Evolutionary conservation across 2,329 filamentous ascomycete species (phyloP).

Genomic region (Waltergamsia citrina): DNA sequence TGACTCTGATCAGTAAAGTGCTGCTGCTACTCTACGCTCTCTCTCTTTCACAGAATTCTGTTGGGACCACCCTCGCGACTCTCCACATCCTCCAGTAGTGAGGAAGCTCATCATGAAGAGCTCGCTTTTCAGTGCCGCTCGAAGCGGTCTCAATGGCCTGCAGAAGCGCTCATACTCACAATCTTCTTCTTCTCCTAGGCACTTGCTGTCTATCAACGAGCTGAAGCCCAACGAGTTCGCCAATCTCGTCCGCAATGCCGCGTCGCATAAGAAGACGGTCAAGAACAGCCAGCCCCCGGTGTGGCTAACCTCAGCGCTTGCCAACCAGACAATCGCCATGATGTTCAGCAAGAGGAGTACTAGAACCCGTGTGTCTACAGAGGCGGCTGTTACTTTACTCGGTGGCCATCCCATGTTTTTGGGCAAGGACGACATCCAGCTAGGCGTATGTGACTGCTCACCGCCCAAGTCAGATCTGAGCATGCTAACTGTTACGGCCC

Average conservation of each 20-base stretch:
- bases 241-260: conserved; percentile 74
- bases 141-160: conserved; percentile 22
- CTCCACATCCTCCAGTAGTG: too few relatives aligned
- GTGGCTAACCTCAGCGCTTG: conserved; percentile 51
- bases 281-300: conserved; percentile 53
- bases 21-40: too few relatives aligned
- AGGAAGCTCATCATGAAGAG: too few relatives aligned
- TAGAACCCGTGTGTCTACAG: conserved; percentile 85
- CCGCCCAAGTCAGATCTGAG: neutral
- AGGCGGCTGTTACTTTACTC: conserved; percentile 79
- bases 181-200: conserved; percentile 47
- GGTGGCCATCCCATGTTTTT: conserved; percentile 95
- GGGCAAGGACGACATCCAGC: conserved; percentile 89
- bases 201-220: conserved; percentile 87
- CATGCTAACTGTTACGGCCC: neutral
- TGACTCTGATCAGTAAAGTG: too few relatives aligned
- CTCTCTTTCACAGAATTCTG: too few relatives aligned
- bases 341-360: conserved; percentile 97
- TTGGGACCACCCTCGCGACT: too few relatives aligned
- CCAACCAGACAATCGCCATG: conserved; percentile 80
- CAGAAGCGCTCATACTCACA: conserved; percentile 33
- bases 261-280: conserved; percentile 64
- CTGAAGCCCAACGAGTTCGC: conserved; percentile 72
- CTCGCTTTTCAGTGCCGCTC: too few relatives aligned
- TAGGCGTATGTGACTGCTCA: conserved; percentile 56